A percentile compares a stretch with the other conserved stretches of the same genome.
Conservation (phyloP, 441 rosid genomes). For the Croton laevigatus region DNA sequence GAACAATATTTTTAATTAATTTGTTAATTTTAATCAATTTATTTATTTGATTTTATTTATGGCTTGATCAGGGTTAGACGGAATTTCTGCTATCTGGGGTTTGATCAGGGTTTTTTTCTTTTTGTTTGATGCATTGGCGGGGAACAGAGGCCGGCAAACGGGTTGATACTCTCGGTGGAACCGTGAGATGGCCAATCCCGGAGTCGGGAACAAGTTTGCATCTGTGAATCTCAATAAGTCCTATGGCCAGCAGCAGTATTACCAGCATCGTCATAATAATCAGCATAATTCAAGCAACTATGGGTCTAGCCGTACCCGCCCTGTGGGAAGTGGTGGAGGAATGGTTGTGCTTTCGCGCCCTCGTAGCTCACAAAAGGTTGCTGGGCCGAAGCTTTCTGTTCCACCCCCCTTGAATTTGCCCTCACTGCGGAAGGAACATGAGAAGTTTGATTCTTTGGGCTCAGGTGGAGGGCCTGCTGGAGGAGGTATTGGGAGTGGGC, state of each 20-base stretch:
- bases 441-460: slow-evolving; percentile 71
- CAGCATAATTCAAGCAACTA: slow-evolving; percentile 45
- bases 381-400: slow-evolving; percentile 90
- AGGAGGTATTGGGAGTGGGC: slow-evolving; percentile 70
- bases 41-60: slow-evolving; percentile 16
- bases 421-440: slow-evolving; percentile 84
- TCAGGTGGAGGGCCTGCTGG: slow-evolving; percentile 55
- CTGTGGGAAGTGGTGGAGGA: slow-evolving; percentile 60
- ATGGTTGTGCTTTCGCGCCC: slow-evolving; percentile 93
- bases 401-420: slow-evolving; percentile 99
- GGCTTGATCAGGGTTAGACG: slow-evolving; percentile 23
- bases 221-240: slow-evolving; percentile 90
- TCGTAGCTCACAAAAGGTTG: slow-evolving; percentile 79
- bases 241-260: slow-evolving; percentile 66
- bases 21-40: neutral
- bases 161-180: slow-evolving; percentile 32
- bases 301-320: slow-evolving; percentile 39
- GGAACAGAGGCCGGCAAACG: slow-evolving; percentile 49
- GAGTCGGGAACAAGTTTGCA: slow-evolving; percentile 69
- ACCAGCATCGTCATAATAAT: too few relatives aligned
- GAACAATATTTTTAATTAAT: neutral
- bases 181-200: slow-evolving; percentile 88
- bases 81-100: slow-evolving; percentile 20
- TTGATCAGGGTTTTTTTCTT: slow-evolving; percentile 23
- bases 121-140: slow-evolving; percentile 58